Evolutionary conservation across 192 early-diverging fungal species (phyloP).

Genomic region (Lobosporangium transversale): DNA sequence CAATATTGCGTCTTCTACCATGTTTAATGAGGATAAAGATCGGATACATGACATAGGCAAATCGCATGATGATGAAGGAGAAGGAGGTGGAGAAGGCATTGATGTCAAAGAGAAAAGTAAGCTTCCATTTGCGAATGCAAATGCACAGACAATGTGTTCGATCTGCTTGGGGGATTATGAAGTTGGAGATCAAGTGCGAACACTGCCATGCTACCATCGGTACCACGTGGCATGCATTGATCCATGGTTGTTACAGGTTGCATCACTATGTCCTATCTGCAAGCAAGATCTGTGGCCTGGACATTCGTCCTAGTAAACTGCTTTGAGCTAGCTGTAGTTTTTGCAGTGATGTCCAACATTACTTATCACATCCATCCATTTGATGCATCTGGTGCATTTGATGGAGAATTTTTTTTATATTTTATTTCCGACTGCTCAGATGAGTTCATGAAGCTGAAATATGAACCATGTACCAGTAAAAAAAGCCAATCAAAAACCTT

Average conservation of each 20-base stretch:
- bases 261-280: slow-evolving; percentile 65
- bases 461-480: too few relatives aligned
- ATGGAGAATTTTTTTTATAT: too few relatives aligned
- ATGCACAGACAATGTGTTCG: slow-evolving; percentile 54
- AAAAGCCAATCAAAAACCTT: too few relatives aligned
- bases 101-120: slow-evolving; percentile 7
- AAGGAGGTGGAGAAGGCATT: neutral
- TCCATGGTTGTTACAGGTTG: slow-evolving; percentile 58
- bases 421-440: too few relatives aligned
- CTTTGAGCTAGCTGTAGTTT: too few relatives aligned
- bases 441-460: too few relatives aligned
- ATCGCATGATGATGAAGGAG: neutral
- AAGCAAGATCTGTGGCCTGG: slow-evolving; percentile 48
- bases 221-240: slow-evolving; percentile 67
- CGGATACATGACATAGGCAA: neutral
- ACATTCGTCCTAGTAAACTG: neutral
- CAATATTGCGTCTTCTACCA: neutral
- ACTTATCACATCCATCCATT: too few relatives aligned
- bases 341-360: too few relatives aligned
- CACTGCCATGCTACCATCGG: slow-evolving; percentile 62
- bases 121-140: slow-evolving; percentile 47
- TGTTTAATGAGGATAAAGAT: neutral
- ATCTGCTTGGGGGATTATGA: slow-evolving; percentile 65
- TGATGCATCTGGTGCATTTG: too few relatives aligned
- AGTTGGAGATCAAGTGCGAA: slow-evolving; percentile 55